These are phyloP conservation scores for Solanum commersonii DNA, from an alignment of 257 asterid species.

Conservation along the genomic window DNA sequence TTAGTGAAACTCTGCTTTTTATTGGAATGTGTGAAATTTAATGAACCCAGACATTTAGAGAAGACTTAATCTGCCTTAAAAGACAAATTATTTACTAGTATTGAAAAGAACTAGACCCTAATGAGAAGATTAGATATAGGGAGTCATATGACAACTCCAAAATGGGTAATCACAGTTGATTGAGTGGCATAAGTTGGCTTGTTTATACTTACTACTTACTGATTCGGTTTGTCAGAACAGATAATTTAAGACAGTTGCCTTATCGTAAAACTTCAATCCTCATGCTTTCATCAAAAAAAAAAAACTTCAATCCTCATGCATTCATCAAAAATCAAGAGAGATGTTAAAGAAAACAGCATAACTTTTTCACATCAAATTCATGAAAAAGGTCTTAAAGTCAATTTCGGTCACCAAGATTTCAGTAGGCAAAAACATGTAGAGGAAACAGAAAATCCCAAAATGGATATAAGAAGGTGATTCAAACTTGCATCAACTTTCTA, in stretches of 20 bases:
- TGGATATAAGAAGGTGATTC: background rate
- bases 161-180: background rate
- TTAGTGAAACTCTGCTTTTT: background rate
- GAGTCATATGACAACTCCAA: background rate
- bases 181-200: background rate
- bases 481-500: background rate
- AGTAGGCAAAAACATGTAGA: background rate
- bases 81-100: background rate
- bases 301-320: background rate
- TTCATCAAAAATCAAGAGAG: background rate
- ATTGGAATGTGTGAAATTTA: background rate
- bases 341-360: background rate
- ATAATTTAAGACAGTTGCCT: background rate
- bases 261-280: background rate
- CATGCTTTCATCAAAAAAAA: background rate
- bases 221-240: background rate
- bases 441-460: background rate
- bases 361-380: background rate
- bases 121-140: background rate
- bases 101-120: background rate
- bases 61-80: background rate
- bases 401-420: background rate
- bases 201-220: background rate
- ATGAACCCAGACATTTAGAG: background rate
- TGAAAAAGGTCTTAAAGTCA: background rate